Base-by-base conservation (phyloP, 2,329 filamentous ascomycete genomes). In the Colletotrichum tanaceti region DNA sequence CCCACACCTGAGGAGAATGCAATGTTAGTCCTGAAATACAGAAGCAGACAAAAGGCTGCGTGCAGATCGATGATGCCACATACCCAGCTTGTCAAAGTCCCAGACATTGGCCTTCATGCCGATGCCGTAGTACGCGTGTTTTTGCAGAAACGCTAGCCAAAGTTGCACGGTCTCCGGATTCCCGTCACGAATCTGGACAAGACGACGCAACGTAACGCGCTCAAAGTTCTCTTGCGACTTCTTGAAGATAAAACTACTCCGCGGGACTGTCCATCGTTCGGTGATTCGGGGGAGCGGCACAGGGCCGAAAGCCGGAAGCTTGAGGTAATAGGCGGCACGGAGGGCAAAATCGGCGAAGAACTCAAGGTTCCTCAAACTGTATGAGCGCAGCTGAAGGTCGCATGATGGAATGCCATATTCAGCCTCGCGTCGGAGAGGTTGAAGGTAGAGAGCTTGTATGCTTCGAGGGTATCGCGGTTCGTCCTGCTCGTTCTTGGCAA, bases 51-150 rank as follows among this genome's bases (percentile, higher is more conserved):
- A 11, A 5, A 61, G 41, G 28, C 28, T 39, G 32, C n/a, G 9
- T 11, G 14, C 20, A 2, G 16, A 7, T n/a, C 13, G 22, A 18
- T 9, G 28, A 18, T 13, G 18, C 3, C 7, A 58, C 52, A 35
- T 63, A 68, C 91, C 90, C 68, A 94, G 77, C 65, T 87, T 86
- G 75, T 91, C 89, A 79, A 93, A 94, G 77, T 97, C 93, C 90
- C 92, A 99, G 58, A 98, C 87, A 78, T 99, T 98, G 61, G 96
- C 96, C 86, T 99, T 99, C 94, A 99, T 97, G 75, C 96, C 96
- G 47, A 98, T 91, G n/a, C 96, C 96, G 73, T 97, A 93, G 78
- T 96, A 97, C 49, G 94, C 93, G 77, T 98, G 91, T 81, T 97
- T 97, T 76, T 92, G 89, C 76, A 99, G 79, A 77, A 97, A 98